Conservation (phyloP, 75 land plant species). For the Pinus taeda region DNA sequence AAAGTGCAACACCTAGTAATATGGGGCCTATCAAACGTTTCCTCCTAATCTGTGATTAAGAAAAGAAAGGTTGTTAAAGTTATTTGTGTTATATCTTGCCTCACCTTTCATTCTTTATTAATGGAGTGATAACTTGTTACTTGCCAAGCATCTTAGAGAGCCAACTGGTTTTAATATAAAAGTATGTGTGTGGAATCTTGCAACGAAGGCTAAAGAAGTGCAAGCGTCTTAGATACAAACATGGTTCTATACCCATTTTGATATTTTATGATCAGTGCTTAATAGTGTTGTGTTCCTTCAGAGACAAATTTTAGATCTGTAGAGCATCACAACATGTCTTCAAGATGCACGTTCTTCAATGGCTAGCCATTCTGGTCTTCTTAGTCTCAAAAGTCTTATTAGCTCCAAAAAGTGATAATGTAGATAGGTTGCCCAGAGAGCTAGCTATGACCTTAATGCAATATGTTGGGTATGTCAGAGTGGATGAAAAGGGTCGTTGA, state of each 20-base stretch:
- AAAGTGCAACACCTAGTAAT: background rate
- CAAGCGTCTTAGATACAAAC: background rate
- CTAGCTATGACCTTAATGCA: conserved; percentile 66
- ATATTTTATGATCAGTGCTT: background rate
- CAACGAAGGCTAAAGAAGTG: background rate
- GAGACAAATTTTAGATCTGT: background rate
- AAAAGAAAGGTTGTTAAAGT: too few species aligned
- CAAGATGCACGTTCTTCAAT: conserved; percentile 1
- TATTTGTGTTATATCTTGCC: background rate
- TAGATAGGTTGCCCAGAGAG: conserved; percentile 66
- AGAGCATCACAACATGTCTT: background rate
- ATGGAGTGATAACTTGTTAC: background rate
- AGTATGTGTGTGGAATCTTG: too few species aligned
- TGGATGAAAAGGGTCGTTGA: conserved; percentile 47
- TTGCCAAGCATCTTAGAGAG: background rate
- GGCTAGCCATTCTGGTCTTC: conserved; percentile 7
- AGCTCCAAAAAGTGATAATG: conserved; percentile 13
- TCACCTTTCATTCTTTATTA: background rate
- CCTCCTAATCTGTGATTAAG: too few species aligned
- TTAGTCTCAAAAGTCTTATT: conserved; percentile 6
- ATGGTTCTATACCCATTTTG: background rate
- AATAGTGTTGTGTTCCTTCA: background rate
- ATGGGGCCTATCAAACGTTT: too few species aligned
- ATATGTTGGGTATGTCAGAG: conserved; percentile 68
- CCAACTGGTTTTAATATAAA: conserved; percentile 4